A percentile compares a stretch with the other conserved stretches of the same genome.
Evolutionary conservation across 176 grass and related monocot genomes (phyloP).

Genomic region (Oryza coarctata): DNA sequence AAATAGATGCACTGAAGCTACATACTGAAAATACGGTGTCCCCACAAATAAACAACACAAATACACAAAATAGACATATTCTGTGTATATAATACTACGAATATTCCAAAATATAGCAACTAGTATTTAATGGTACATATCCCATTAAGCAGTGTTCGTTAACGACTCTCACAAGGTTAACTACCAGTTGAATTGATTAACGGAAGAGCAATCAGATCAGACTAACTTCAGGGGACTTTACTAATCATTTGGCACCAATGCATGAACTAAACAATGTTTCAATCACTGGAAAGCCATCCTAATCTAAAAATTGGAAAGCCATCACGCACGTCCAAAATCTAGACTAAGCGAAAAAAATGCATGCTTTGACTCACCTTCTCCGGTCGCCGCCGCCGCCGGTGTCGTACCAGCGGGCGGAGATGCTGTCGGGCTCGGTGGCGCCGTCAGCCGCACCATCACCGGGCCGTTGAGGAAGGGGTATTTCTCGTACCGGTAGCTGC

Average conservation of each 20-base stretch:
- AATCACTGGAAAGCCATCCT: not conserved
- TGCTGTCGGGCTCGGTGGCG: not conserved
- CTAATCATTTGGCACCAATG: not conserved
- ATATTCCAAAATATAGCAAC: too few relatives aligned
- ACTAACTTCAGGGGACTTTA: not conserved
- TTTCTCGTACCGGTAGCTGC: constrained; percentile 52
- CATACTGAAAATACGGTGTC: too few relatives aligned
- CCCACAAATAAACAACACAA: too few relatives aligned
- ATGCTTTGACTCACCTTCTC: constrained; percentile 26
- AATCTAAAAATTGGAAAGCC: not conserved
- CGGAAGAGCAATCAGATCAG: not conserved
- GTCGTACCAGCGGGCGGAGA: not conserved
- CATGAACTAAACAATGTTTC: not conserved
- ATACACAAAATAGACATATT: too few relatives aligned
- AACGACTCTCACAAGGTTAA: too few relatives aligned
- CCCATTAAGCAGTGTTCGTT: too few relatives aligned
- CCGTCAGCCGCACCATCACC: constrained; percentile 12
- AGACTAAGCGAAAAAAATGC: not conserved
- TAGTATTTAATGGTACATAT: too few relatives aligned
- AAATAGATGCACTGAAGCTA: not conserved
- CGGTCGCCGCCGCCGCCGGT: not conserved
- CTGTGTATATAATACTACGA: too few relatives aligned
- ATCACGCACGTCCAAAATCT: not conserved
- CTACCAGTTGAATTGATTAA: not conserved
- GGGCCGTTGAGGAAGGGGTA: constrained; percentile 21